Conservation (phyloP, 2,329 filamentous ascomycete genomes). For the Rhytidhysteron rufulum region DNA sequence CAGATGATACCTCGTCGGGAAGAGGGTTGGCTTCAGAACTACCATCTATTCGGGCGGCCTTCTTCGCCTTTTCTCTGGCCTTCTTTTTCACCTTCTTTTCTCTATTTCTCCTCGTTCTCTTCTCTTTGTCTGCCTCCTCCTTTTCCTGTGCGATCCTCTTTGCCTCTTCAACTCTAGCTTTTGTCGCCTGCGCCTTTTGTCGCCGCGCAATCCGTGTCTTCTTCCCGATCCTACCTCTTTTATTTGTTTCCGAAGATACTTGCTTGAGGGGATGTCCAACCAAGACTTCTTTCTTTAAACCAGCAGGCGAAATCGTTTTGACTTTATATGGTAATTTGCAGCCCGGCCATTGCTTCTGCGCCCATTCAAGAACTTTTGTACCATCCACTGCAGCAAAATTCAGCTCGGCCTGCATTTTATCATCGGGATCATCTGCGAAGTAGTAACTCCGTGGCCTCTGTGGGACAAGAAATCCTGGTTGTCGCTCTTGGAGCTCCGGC, state of each 20-base stretch:
- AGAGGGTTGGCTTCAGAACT: too few species aligned
- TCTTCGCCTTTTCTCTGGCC: constrained; percentile 31
- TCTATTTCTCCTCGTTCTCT: constrained; percentile 31
- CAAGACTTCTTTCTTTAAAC: constrained; percentile 26
- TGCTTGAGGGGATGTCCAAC: constrained; percentile 23
- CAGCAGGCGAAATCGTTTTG: constrained; percentile 21
- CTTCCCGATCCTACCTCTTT: constrained; percentile 30
- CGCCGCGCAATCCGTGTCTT: constrained; percentile 31
- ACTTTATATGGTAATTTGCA: constrained; percentile 35
- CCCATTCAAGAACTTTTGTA: constrained; percentile 22
- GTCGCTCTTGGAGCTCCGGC: constrained; percentile 18
- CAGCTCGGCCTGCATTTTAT: constrained; percentile 16
- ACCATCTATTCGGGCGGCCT: constrained; percentile 6
- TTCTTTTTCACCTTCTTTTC: constrained; percentile 38
- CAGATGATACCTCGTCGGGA: too few species aligned
- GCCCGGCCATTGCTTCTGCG: constrained; percentile 28
- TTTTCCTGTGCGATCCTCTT: constrained; percentile 25
- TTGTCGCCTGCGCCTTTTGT: constrained; percentile 26
- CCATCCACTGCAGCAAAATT: constrained; percentile 25
- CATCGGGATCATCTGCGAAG: constrained; percentile 26
- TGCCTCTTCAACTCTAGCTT: constrained; percentile 20
- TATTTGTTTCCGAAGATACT: constrained; percentile 14
- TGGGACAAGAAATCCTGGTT: constrained; percentile 21
- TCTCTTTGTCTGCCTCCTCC: constrained; percentile 31
- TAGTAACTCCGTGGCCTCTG: constrained; percentile 32